A percentile compares a stretch with the other conserved stretches of the same genome.
Conservation (phyloP, 1,284 basidiomycete species). For the Rhodotorula sp. region DNA sequence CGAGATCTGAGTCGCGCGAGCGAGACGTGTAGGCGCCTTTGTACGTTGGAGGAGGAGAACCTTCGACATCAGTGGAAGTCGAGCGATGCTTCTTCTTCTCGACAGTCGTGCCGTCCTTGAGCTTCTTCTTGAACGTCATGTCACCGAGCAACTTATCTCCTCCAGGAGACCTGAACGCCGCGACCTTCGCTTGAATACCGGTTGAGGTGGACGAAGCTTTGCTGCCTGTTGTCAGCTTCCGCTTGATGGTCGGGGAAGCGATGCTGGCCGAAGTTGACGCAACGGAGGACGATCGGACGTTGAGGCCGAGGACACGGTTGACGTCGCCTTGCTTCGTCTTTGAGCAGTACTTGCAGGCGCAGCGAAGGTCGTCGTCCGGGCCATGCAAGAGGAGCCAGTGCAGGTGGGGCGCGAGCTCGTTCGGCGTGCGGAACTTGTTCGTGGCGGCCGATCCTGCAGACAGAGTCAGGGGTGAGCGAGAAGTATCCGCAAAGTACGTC, state of each 20-base stretch:
- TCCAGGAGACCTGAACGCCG: constrained; percentile 6
- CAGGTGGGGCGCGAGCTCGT: constrained; percentile 76
- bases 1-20: constrained; percentile 41
- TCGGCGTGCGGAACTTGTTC: constrained; percentile 67
- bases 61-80: background rate
- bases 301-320: constrained; percentile 60
- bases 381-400: constrained; percentile 68
- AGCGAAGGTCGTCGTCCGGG: constrained; percentile 56
- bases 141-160: background rate
- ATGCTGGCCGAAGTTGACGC: background rate
- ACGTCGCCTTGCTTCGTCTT: constrained; percentile 63
- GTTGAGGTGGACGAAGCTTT: background rate
- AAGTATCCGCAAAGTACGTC: no score
- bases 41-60: constrained; percentile 23
- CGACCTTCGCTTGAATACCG: background rate
- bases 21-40: constrained; percentile 37
- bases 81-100: constrained; percentile 2
- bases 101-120: background rate
- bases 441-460: constrained; percentile 53
- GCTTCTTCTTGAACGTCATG: background rate
- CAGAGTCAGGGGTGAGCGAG: background rate
- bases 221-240: background rate
- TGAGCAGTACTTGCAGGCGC: constrained; percentile 72
- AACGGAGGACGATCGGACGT: constrained; percentile 43
- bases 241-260: background rate